Conservation (phyloP, 2,329 filamentous ascomycete genomes). For the Epichloe uncinata region DNA sequence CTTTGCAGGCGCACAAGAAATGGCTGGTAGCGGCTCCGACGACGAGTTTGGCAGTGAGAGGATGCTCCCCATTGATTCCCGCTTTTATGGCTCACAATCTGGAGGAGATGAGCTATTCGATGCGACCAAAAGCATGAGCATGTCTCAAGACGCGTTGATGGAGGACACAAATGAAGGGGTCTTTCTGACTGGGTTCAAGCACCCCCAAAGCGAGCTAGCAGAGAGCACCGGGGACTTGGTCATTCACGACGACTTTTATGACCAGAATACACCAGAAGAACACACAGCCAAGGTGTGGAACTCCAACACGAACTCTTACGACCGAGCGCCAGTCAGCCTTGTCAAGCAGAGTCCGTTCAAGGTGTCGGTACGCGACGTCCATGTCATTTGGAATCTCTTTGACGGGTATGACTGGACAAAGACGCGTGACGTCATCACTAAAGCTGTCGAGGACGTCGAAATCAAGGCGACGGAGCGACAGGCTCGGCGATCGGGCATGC, state of each 20-base stretch:
- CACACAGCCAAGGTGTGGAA: slow-evolving; percentile 67
- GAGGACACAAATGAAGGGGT: slow-evolving; percentile 25
- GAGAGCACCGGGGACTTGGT: slow-evolving; percentile 50
- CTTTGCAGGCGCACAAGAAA: slow-evolving; percentile 41
- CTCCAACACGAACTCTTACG: slow-evolving; percentile 62
- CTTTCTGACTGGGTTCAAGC: slow-evolving; percentile 20
- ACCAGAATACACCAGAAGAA: slow-evolving; percentile 43
- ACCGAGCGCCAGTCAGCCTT: slow-evolving; percentile 47
- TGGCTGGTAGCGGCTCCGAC: slow-evolving; percentile 26
- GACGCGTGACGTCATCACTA: slow-evolving; percentile 74
- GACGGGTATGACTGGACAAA: slow-evolving; percentile 94
- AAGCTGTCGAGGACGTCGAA: slow-evolving; percentile 82
- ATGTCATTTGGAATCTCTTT: slow-evolving; percentile 94
- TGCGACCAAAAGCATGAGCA: slow-evolving; percentile 22
- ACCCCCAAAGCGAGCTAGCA: slow-evolving; percentile 20
- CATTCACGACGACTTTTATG: slow-evolving; percentile 70
- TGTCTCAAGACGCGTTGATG: slow-evolving; percentile 18
- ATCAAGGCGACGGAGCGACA: slow-evolving; percentile 65
- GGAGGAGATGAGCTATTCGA: slow-evolving; percentile 36
- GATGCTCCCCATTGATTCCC: slow-evolving; percentile 26
- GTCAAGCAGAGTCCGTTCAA: slow-evolving; percentile 57
- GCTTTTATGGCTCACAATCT: slow-evolving; percentile 32
- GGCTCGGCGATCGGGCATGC: slow-evolving; percentile 40
- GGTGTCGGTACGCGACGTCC: slow-evolving; percentile 70
- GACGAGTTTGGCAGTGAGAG: slow-evolving; percentile 19